Conservation (phyloP, 768 basidiomycete genomes). For the Lactifluus subvellereus region DNA sequence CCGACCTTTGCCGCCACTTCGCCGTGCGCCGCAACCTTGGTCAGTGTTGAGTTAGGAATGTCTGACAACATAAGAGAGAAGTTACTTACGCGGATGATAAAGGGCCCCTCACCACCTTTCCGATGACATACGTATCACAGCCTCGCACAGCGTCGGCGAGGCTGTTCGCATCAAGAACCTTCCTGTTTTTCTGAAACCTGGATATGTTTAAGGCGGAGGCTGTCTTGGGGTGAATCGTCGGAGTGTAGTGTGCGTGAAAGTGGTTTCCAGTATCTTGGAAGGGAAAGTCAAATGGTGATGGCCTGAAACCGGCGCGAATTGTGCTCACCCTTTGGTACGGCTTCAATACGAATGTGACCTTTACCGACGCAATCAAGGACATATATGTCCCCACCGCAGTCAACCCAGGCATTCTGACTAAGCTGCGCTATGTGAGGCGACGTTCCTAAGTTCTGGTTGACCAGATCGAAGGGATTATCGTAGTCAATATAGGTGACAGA, state of each 20-base stretch:
- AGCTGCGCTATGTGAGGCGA: constrained; percentile 46
- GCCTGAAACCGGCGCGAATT: not conserved
- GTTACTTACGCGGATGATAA: constrained; percentile 45
- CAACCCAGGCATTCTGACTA: constrained; percentile 71
- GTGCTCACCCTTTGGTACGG: constrained; percentile 21
- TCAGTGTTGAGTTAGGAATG: not conserved
- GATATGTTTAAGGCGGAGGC: constrained; percentile 18
- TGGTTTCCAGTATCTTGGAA: constrained; percentile 26
- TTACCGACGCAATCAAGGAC: constrained; percentile 70
- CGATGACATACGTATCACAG: constrained; percentile 59
- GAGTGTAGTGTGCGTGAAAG: constrained; percentile 51
- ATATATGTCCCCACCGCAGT: constrained; percentile 63
- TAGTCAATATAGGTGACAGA: constrained; percentile 72
- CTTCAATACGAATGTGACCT: constrained; percentile 62
- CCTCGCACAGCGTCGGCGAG: constrained; percentile 58
- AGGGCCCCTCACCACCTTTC: constrained; percentile 48
- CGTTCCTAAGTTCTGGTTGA: constrained; percentile 42
- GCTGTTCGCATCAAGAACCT: constrained; percentile 48
- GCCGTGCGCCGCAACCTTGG: constrained; percentile 57
- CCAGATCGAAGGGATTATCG: constrained; percentile 63
- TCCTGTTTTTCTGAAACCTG: constrained; percentile 20
- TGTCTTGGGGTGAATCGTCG: constrained; percentile 33
- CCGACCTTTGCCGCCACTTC: constrained; percentile 57
- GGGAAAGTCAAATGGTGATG: not conserved
- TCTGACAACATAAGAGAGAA: constrained; percentile 2